Conservation (phyloP, 2,329 filamentous ascomycete species). For the Lasiodiplodia theobromae region DNA sequence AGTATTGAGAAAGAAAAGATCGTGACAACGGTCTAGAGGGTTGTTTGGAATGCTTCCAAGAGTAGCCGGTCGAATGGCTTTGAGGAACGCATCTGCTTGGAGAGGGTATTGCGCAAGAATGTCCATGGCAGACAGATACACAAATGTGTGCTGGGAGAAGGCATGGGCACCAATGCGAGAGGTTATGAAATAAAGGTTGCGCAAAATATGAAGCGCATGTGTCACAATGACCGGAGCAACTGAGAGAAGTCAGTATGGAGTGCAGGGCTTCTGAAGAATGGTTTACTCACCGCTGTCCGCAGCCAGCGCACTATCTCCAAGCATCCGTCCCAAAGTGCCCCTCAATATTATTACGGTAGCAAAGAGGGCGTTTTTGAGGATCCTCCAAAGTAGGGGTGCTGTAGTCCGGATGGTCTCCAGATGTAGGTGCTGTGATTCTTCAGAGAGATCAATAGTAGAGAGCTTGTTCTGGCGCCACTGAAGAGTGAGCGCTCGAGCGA, state of each 20-base stretch:
- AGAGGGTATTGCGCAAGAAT: constrained; percentile 75
- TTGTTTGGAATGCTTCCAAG: constrained; percentile 66
- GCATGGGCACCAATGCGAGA: constrained; percentile 73
- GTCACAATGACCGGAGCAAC: constrained; percentile 71
- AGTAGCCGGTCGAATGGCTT: constrained; percentile 64
- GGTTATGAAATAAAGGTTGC: constrained; percentile 83
- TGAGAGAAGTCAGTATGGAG: constrained; percentile 31
- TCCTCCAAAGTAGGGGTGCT: constrained; percentile 74
- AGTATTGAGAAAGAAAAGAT: constrained; percentile 87
- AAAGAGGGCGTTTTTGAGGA: constrained; percentile 79
- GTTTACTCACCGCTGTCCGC: constrained; percentile 56
- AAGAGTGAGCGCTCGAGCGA: constrained; percentile 70
- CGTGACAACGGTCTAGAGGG: constrained; percentile 74
- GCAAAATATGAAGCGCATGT: constrained; percentile 75
- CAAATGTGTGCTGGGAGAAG: constrained; percentile 86
- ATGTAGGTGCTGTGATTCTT: constrained; percentile 69
- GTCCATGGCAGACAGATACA: constrained; percentile 82
- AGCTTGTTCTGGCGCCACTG: constrained; percentile 80
- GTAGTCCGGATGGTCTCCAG: constrained; percentile 71
- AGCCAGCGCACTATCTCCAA: constrained; percentile 64
- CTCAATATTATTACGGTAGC: constrained; percentile 77
- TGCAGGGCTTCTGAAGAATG: neutral
- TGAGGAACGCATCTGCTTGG: constrained; percentile 71
- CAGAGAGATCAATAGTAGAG: constrained; percentile 72
- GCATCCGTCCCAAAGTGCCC: constrained; percentile 71